Evolutionary conservation across 139 green algal species (phyloP).

Genomic region (Coccomyxa sp.): DNA sequence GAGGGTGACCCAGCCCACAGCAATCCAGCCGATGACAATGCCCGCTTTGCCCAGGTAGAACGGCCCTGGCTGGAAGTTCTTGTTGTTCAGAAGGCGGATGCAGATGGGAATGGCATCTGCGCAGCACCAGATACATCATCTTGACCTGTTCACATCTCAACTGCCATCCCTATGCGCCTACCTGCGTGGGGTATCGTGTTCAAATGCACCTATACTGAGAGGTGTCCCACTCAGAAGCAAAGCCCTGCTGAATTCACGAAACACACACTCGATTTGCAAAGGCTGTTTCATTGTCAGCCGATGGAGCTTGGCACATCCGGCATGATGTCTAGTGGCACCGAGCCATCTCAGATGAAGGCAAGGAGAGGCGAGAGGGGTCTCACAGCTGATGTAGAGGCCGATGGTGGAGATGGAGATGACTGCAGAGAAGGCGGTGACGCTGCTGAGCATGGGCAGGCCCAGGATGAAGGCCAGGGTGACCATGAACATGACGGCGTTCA

Average conservation of each 20-base stretch:
- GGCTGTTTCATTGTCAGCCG: too few relatives aligned
- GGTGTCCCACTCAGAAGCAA: too few relatives aligned
- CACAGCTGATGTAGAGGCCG: conserved; percentile 30
- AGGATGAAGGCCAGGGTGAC: conserved; percentile 35
- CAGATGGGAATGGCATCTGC: conserved; percentile 50
- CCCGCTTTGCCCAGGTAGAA: conserved; percentile 37
- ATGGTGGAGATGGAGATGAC: conserved; percentile 39
- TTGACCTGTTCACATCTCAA: too few relatives aligned
- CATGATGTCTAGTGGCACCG: too few relatives aligned
- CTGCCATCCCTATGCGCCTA: too few relatives aligned
- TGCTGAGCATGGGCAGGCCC: conserved; percentile 24
- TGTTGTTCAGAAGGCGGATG: conserved; percentile 31
- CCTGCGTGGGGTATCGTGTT: too few relatives aligned
- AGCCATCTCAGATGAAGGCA: too few relatives aligned
- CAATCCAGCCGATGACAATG: conserved; percentile 16
- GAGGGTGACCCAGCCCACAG: conserved; percentile 35
- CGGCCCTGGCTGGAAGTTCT: conserved; percentile 41
- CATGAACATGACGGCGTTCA: conserved; percentile 37
- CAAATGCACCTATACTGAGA: too few relatives aligned
- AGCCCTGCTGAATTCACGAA: too few relatives aligned
- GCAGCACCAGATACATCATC: too few relatives aligned
- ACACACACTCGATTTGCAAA: too few relatives aligned
- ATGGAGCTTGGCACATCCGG: too few relatives aligned
- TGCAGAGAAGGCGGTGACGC: conserved; percentile 26
- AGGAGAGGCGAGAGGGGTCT: not conserved